Conservation (phyloP, 1,284 basidiomycete species). For the Fomes fomentarius region DNA sequence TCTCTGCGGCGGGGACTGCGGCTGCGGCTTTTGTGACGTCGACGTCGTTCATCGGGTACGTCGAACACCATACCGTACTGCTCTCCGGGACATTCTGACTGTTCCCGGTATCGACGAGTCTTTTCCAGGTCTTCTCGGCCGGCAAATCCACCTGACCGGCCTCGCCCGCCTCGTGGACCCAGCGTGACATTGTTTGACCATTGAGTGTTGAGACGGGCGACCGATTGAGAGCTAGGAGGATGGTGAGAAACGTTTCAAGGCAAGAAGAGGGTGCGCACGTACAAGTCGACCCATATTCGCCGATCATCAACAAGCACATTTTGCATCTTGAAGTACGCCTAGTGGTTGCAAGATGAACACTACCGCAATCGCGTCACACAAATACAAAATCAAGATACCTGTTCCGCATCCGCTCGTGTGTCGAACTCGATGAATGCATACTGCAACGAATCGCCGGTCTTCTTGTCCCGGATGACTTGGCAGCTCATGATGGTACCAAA, state of each 20-base stretch:
- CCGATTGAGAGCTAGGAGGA: slow-evolving; percentile 80
- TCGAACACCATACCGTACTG: slow-evolving; percentile 81
- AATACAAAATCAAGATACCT: no score
- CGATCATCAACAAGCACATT: slow-evolving; percentile 99
- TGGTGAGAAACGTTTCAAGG: slow-evolving; percentile 18
- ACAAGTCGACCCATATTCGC: slow-evolving; percentile 99
- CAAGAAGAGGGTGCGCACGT: slow-evolving; percentile 31
- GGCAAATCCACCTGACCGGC: slow-evolving; percentile 52
- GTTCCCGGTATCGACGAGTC: slow-evolving; percentile 66
- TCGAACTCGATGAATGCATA: slow-evolving; percentile 99
- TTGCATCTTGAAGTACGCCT: slow-evolving; percentile 99
- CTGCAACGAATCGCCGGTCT: slow-evolving; percentile 94
- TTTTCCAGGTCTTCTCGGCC: slow-evolving; percentile 75
- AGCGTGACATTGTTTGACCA: slow-evolving; percentile 78
- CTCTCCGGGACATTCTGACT: slow-evolving; percentile 36
- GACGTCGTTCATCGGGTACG: slow-evolving; percentile 37
- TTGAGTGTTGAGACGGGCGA: slow-evolving; percentile 68
- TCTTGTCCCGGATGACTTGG: slow-evolving; percentile 95
- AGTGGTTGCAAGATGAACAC: no score
- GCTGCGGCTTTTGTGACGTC: slow-evolving; percentile 31
- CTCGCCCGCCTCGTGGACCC: slow-evolving; percentile 43
- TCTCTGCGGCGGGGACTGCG: slow-evolving; percentile 30
- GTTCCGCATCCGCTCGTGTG: slow-evolving; percentile 89
- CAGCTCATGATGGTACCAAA: slow-evolving; percentile 97
- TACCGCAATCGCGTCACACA: no score